Evolutionary conservation across 139 green algal genomes (phyloP).

Genomic region (Deuterostichococcus epilithicus): DNA sequence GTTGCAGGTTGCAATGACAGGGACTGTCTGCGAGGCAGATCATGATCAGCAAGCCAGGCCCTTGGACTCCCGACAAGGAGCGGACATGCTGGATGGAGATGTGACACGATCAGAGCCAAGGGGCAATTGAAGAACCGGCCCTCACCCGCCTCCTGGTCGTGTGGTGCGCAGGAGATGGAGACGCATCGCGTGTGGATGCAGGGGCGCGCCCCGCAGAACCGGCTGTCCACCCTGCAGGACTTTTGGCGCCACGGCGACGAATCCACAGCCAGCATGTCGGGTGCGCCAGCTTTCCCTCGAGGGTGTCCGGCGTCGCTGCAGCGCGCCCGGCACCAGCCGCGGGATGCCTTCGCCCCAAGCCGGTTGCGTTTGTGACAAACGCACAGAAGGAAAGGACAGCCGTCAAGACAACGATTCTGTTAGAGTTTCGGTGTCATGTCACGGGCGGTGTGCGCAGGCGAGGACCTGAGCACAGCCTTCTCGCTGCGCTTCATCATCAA

Average conservation of each 20-base stretch:
- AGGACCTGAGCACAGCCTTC: constrained; percentile 8
- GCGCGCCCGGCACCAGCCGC: background rate
- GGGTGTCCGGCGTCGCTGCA: background rate
- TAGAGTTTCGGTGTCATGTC: background rate
- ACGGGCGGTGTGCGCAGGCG: background rate
- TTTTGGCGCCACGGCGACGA: constrained; percentile 11
- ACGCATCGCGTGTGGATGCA: constrained; percentile 31
- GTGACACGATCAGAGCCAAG: too few species aligned
- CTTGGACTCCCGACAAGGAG: too few species aligned
- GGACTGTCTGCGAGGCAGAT: too few species aligned
- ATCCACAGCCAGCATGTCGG: constrained; percentile 5
- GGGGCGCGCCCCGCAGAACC: constrained; percentile 27
- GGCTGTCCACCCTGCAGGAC: constrained; percentile 25
- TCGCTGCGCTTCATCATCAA: constrained; percentile 23
- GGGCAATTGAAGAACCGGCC: too few species aligned
- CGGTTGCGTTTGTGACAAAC: background rate
- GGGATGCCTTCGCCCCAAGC: too few species aligned
- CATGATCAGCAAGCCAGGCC: too few species aligned
- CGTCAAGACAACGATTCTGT: background rate
- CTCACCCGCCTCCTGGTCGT: too few species aligned
- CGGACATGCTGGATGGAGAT: too few species aligned
- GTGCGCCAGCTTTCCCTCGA: background rate
- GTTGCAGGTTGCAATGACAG: too few species aligned
- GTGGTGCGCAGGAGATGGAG: constrained; percentile 18
- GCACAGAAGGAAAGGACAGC: background rate